Base-by-base conservation (phyloP, 2,329 filamentous ascomycete genomes). In the Ophiostoma australiae region DNA sequence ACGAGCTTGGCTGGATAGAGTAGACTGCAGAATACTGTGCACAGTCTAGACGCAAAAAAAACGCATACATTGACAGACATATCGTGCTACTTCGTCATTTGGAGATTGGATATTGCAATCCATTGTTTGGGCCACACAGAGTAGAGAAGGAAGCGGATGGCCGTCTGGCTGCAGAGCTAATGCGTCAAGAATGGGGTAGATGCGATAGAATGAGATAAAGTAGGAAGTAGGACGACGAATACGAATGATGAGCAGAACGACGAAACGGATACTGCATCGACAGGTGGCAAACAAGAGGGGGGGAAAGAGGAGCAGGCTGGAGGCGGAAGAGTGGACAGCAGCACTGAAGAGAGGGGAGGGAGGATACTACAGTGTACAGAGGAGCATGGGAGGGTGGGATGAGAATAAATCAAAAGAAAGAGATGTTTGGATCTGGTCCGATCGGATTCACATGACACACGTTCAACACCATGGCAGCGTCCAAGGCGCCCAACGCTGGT, bases 81-180 rank as follows among this genome's bases (percentile, higher is more conserved):
- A 55, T 55, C 52, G 23, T 31, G 52, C 52, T 58, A 58, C 52
- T 58, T 58, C 70, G 61, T 67, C 70, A 71, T 71, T 71, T 69
- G n/a, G 63, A 41, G 35, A 69, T 67, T 67, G 67, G 67, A 69
- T 71, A 71, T 69, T 71, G 70, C 67, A 58, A 69, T 69, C 17
- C 27, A 39, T 11, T 69, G 41, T 67, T 67, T 69, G 33, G 70
- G 15, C 70, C 58, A 66, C 41, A 69, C 58, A 71, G 27, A 41
- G 37, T 15, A 20, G 31, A 58, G 65, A 68, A 23, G 52, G 52
- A 63, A 23, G 70, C 52, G 58, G 37, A 68, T 68, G 70, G 33
- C 35, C 52, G 39, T 61, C 37, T 15, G 37, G 39, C 48, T 70
- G 66, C 39, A 68, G 23, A 48, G 52, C 52, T 58, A 58, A 58